phyloP scores from a whole-genome alignment of 331 rosid species.

The Acacia concinna region DNA sequence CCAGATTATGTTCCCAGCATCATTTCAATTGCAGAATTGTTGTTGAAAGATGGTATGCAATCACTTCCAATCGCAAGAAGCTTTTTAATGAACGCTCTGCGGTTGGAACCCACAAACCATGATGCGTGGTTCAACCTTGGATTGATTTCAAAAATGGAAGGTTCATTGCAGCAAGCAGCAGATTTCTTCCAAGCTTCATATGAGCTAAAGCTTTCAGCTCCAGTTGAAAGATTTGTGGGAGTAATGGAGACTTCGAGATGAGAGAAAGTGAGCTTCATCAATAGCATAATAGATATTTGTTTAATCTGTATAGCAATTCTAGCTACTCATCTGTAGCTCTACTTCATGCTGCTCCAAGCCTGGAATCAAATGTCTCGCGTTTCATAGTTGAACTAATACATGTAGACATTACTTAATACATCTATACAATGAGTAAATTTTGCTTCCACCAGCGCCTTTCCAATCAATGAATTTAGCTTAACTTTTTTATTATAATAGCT shows the following conservation, averaged over 20 bases:
- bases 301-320: conserved; percentile 40
- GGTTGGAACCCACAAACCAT: conserved; percentile 74
- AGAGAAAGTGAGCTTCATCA: conserved; percentile 9
- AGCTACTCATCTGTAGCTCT: conserved; percentile 24
- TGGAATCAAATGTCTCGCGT: conserved; percentile 10
- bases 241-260: conserved; percentile 7
- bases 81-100: conserved; percentile 71
- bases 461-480: background rate
- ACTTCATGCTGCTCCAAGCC: conserved; percentile 31
- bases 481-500: background rate
- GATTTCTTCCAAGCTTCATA: conserved; percentile 83
- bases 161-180: conserved; percentile 66
- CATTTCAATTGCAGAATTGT: conserved; percentile 63
- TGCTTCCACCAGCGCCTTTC: background rate
- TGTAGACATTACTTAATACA: background rate
- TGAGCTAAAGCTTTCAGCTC: conserved; percentile 71
- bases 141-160: conserved; percentile 64
- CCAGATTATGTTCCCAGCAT: conserved; percentile 77
- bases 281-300: conserved; percentile 20
- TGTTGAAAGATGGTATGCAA: conserved; percentile 58
- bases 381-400: background rate
- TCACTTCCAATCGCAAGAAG: conserved; percentile 77
- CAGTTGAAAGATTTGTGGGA: conserved; percentile 54
- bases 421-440: background rate
- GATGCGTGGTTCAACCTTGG: conserved; percentile 80